Conservation (phyloP, 768 basidiomycete species). For the Pisolithus tinctorius region DNA sequence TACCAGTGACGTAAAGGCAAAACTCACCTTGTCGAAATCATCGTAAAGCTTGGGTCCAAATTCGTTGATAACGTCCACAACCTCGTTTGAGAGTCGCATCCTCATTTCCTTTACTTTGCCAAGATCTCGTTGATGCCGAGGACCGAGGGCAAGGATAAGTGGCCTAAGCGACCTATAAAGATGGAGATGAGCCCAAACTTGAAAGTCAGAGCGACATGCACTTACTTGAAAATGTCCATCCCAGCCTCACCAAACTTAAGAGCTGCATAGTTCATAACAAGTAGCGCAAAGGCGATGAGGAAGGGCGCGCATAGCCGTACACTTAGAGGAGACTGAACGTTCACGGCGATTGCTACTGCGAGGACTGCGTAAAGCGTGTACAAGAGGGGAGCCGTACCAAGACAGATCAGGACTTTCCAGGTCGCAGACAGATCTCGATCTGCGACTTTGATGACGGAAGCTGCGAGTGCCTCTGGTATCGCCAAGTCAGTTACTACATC, state of each 20-base stretch:
- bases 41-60: constrained; percentile 84
- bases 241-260: constrained; percentile 98
- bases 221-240: constrained; percentile 93
- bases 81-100: constrained; percentile 71
- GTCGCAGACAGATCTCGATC: constrained; percentile 93
- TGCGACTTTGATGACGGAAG: constrained; percentile 89
- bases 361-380: constrained; percentile 79
- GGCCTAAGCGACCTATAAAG: constrained; percentile 81
- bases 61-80: constrained; percentile 80
- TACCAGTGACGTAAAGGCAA: constrained; percentile 1
- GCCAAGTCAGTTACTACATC: not conserved
- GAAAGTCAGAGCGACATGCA: not conserved
- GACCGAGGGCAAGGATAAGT: constrained; percentile 77
- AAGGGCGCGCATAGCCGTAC: constrained; percentile 75
- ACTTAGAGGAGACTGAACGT: constrained; percentile 52
- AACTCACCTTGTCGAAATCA: constrained; percentile 73
- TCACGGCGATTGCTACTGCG: constrained; percentile 71
- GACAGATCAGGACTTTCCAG: constrained; percentile 93
- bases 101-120: constrained; percentile 71
- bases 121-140: constrained; percentile 80
- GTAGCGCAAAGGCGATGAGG: constrained; percentile 63
- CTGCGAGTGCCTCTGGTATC: constrained; percentile 82
- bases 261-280: constrained; percentile 87
- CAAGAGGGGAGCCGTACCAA: constrained; percentile 83
- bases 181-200: constrained; percentile 3